A percentile compares a stretch with the other conserved stretches of the same genome.
These are phyloP conservation scores for Colletotrichum karsti DNA, from an alignment of 2,329 filamentous ascomycete species.

Conservation along the genomic window DNA sequence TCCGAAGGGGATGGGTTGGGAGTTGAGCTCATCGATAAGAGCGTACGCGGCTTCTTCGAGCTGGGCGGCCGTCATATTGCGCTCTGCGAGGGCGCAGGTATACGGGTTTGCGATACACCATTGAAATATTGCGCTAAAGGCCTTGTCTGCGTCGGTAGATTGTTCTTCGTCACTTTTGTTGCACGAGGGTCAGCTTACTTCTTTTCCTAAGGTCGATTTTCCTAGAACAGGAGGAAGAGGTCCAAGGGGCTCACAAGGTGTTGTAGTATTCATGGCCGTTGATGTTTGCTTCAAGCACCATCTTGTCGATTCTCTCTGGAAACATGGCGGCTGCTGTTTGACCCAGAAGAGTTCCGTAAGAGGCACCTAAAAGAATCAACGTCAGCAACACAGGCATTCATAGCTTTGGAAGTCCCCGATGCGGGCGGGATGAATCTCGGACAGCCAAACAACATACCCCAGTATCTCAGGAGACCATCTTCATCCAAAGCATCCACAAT, in stretches of 20 bases:
- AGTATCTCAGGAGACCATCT: constrained; percentile 49
- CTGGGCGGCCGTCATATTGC: constrained; percentile 23
- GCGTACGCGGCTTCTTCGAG: constrained; percentile 34
- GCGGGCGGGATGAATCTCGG: too few relatives aligned
- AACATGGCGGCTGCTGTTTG: constrained; percentile 49
- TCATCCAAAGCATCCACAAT: constrained; percentile 48
- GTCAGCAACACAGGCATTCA: too few relatives aligned
- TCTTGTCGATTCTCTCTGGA: constrained; percentile 41
- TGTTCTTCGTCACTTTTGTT: constrained; percentile 34
- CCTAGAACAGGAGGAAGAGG: too few relatives aligned
- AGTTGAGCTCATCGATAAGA: constrained; percentile 34
- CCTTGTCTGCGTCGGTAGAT: constrained; percentile 35
- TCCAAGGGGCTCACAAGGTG: constrained; percentile 26
- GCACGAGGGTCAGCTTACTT: background rate
- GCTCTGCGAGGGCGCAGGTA: constrained; percentile 33
- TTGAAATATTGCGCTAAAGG: constrained; percentile 35
- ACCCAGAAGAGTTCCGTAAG: constrained; percentile 48
- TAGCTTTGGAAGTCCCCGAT: too few relatives aligned
- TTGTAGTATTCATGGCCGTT: constrained; percentile 42
- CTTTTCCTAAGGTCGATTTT: too few relatives aligned
- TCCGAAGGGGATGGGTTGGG: constrained; percentile 32
- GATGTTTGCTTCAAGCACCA: constrained; percentile 41
- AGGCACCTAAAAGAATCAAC: too few relatives aligned
- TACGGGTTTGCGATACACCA: constrained; percentile 33
- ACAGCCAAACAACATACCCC: constrained; percentile 37